Evolutionary conservation across 2,329 filamentous ascomycete genomes (phyloP).

Genomic region (Neopestalotiopsis sp.): DNA sequence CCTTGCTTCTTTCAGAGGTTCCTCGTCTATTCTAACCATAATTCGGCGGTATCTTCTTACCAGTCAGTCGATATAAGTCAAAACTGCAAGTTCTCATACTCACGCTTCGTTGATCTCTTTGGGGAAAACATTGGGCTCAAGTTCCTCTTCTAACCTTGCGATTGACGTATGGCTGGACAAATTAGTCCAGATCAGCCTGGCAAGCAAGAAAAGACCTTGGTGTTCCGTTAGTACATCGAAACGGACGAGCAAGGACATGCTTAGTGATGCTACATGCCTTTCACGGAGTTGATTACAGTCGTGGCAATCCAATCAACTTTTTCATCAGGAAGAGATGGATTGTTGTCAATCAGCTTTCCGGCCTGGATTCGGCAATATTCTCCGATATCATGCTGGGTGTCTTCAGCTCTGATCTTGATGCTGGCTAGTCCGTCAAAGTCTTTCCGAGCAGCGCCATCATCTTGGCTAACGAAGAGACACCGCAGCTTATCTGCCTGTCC

Average conservation of each 20-base stretch:
- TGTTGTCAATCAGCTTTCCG: not conserved
- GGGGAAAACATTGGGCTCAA: constrained; percentile 23
- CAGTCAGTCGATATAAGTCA: not conserved
- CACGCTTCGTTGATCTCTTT: constrained; percentile 25
- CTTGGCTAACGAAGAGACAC: constrained; percentile 38
- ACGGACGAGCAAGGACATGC: not conserved
- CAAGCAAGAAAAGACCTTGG: constrained; percentile 23
- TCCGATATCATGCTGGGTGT: constrained; percentile 36
- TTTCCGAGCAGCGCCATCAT: constrained; percentile 33
- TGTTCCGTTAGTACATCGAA: not conserved
- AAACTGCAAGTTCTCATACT: constrained; percentile 7
- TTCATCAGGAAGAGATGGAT: not conserved
- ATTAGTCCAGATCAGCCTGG: constrained; percentile 21
- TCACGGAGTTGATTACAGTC: not conserved
- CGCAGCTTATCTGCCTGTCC: constrained; percentile 25
- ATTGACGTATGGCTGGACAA: constrained; percentile 18
- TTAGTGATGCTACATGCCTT: not conserved
- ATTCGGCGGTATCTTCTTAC: not conserved
- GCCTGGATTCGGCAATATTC: constrained; percentile 20
- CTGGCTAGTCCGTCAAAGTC: constrained; percentile 25
- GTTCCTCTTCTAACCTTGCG: constrained; percentile 24
- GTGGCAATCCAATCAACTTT: not conserved
- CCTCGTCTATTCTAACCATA: not conserved
- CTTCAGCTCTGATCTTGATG: constrained; percentile 25
- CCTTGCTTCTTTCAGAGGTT: constrained; percentile 5